phyloP scores from a whole-genome alignment of 2,329 filamentous ascomycete genomes.

The Arthroderma sp. region DNA sequence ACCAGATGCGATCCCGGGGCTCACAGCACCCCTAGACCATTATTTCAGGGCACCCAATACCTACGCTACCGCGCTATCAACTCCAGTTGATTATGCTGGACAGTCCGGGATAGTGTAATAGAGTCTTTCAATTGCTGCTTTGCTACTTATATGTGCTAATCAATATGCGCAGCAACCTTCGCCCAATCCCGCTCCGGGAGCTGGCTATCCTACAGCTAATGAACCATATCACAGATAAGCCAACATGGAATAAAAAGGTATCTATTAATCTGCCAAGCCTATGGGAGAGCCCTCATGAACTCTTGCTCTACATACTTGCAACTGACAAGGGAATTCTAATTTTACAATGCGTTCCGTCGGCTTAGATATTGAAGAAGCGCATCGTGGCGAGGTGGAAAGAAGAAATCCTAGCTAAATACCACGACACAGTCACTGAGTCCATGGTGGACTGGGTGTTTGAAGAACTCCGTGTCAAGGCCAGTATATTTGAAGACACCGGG shows the following conservation, averaged over 20 bases:
- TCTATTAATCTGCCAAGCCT: background rate
- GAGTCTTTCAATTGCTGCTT: no score
- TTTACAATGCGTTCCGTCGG: background rate
- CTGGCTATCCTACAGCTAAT: conserved; percentile 21
- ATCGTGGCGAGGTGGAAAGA: conserved; percentile 16
- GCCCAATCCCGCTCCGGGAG: conserved; percentile 16
- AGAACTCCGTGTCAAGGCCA: conserved; percentile 37
- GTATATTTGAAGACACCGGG: conserved; percentile 23
- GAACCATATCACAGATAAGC: conserved; percentile 23
- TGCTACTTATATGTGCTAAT: no score
- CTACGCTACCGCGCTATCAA: background rate
- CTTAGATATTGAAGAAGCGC: conserved; percentile 16
- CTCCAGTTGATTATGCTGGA: background rate
- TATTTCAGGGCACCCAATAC: background rate
- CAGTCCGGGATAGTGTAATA: no score
- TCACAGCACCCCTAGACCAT: background rate
- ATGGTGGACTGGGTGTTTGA: conserved; percentile 23
- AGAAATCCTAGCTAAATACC: conserved; percentile 10
- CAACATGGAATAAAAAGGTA: conserved; percentile 23
- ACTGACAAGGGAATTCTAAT: background rate
- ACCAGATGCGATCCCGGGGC: background rate
- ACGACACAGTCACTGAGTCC: conserved; percentile 8
- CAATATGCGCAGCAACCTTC: background rate
- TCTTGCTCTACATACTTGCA: background rate
- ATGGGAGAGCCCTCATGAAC: no score